Conservation (phyloP, 805 yeast genomes). For the Wickerhamomyces xylosicus region DNA sequence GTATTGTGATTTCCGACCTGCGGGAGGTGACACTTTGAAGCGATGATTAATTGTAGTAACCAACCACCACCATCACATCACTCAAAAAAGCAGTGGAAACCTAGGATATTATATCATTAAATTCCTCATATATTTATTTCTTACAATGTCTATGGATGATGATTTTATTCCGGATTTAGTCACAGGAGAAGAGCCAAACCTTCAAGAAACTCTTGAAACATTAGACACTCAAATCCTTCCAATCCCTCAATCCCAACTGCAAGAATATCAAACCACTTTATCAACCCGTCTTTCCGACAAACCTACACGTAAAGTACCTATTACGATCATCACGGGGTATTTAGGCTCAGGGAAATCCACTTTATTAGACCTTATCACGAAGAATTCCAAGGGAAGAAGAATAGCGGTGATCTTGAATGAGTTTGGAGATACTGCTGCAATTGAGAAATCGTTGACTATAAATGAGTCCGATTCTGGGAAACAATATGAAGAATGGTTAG, state of each 20-base stretch:
- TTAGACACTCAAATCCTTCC: slow-evolving; percentile 9
- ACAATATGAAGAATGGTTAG: slow-evolving; percentile 87
- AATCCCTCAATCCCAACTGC: slow-evolving; percentile 10
- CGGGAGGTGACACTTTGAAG: no score
- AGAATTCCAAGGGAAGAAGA: slow-evolving; percentile 47
- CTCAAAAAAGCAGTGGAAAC: no score
- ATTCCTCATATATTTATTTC: background rate
- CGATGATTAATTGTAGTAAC: no score
- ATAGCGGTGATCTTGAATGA: slow-evolving; percentile 89
- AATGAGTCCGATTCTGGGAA: slow-evolving; percentile 30
- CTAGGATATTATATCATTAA: no score
- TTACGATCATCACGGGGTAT: slow-evolving; percentile 90
- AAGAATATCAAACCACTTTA: slow-evolving; percentile 10
- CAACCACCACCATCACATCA: no score
- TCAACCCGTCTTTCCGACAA: slow-evolving; percentile 4
- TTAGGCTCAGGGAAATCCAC: slow-evolving; percentile 94
- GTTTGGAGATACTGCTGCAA: slow-evolving; percentile 83
- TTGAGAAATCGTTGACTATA: slow-evolving; percentile 79
- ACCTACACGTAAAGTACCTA: slow-evolving; percentile 52
- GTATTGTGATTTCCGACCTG: no score
- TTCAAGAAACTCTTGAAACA: slow-evolving; percentile 8
- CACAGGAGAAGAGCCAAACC: slow-evolving; percentile 16
- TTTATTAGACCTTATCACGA: slow-evolving; percentile 62
- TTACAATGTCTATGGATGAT: background rate
- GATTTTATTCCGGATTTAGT: slow-evolving; percentile 18